Conservation (phyloP, 768 basidiomycete species). For the Lactifluus volemus region DNA sequence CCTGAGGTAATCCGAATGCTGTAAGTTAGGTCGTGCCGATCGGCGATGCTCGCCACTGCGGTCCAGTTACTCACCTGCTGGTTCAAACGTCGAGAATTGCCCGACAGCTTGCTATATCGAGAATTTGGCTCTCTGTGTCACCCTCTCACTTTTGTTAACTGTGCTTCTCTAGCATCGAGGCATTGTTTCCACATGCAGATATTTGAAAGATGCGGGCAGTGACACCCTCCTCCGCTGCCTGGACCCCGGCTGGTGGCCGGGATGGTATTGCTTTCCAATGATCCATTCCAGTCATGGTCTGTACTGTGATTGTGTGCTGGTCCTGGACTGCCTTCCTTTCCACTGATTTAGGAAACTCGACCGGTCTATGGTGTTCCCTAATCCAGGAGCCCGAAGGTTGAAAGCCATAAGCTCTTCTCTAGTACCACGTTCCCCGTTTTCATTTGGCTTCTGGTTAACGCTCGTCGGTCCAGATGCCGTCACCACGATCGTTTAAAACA, state of each 20-base stretch:
- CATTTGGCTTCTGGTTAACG: not conserved
- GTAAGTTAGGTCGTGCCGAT: not conserved
- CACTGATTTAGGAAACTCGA: not conserved
- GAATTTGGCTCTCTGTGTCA: not conserved
- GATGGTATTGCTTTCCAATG: not conserved
- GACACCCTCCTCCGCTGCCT: not conserved
- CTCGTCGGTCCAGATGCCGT: not conserved
- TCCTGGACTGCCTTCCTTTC: not conserved
- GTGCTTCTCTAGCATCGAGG: constrained; percentile 1
- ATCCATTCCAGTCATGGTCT: not conserved
- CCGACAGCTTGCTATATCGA: not conserved
- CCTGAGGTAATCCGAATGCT: not conserved
- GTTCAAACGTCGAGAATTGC: not conserved
- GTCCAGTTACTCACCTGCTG: not conserved
- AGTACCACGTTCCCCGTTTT: not conserved
- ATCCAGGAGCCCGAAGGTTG: not conserved
- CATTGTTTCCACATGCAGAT: not conserved
- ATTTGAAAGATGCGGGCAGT: not conserved
- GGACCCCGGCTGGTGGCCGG: not conserved
- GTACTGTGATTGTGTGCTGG: not conserved
- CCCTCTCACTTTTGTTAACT: not conserved
- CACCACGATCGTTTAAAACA: not conserved
- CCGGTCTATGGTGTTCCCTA: constrained; percentile 3
- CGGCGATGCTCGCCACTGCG: constrained; percentile 1
- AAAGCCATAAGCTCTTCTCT: not conserved